Evolutionary conservation across 805 yeast genomes (phyloP).

Genomic region (Nakazawaea anatomiae): DNA sequence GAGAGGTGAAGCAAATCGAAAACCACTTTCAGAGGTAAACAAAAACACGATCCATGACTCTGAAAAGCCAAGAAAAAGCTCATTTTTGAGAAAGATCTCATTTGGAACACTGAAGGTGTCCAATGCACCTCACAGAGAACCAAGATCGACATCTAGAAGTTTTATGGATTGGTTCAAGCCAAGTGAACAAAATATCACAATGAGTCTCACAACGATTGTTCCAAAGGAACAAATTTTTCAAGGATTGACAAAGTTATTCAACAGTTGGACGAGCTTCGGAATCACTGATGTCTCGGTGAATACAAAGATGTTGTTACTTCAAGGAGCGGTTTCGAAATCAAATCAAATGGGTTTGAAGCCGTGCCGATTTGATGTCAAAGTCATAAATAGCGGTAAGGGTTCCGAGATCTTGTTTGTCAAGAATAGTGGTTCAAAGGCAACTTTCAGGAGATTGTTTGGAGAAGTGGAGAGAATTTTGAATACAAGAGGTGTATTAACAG

Average conservation of each 20-base stretch:
- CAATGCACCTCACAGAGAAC: neutral
- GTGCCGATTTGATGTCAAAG: slow-evolving; percentile 54
- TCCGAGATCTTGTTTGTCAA: slow-evolving; percentile 56
- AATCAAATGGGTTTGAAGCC: slow-evolving; percentile 60
- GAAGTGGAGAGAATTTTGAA: slow-evolving; percentile 62
- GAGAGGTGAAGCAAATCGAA: neutral
- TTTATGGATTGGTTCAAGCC: slow-evolving; percentile 37
- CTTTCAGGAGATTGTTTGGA: slow-evolving; percentile 50
- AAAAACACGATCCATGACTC: neutral
- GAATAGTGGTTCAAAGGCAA: slow-evolving; percentile 58
- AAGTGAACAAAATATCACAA: slow-evolving; percentile 26
- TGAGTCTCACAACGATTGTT: slow-evolving; percentile 27
- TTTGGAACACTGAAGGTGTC: slow-evolving; percentile 30
- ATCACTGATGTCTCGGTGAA: slow-evolving; percentile 47
- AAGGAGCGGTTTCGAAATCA: slow-evolving; percentile 57
- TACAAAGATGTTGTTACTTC: slow-evolving; percentile 36
- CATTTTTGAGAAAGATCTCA: slow-evolving; percentile 42
- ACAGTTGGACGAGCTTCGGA: slow-evolving; percentile 70
- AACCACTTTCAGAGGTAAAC: slow-evolving; percentile 6
- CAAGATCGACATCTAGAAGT: slow-evolving; percentile 13
- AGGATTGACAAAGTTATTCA: slow-evolving; percentile 56
- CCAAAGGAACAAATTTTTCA: slow-evolving; percentile 53
- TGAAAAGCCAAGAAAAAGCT: slow-evolving; percentile 15
- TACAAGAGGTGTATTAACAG: slow-evolving; percentile 52
- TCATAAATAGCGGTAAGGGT: slow-evolving; percentile 37